Conservation (phyloP, 805 yeast genomes). For the Sungouiozyma ichnusensis region DNA sequence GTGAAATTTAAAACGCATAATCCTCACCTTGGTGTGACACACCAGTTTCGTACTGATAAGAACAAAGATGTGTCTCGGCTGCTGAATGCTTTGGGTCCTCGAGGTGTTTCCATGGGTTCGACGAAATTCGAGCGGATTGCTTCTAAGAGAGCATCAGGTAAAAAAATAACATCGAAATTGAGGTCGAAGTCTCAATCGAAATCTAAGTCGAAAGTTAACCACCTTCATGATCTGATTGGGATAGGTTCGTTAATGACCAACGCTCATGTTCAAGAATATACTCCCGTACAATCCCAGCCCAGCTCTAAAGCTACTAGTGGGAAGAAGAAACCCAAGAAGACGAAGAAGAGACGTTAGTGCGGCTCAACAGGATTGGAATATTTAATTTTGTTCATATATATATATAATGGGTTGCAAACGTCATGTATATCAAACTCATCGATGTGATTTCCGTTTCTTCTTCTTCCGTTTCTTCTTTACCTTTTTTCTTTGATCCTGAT, state of each 20-base stretch:
- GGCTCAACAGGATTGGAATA: neutral
- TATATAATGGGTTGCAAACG: slow-evolving; percentile 2
- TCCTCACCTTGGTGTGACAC: slow-evolving; percentile 50
- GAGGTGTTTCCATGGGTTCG: slow-evolving; percentile 36
- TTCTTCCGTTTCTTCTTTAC: slow-evolving; percentile 9
- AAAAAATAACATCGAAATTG: slow-evolving; percentile 1
- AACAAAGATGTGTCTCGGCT: slow-evolving; percentile 66
- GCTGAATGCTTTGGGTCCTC: slow-evolving; percentile 64
- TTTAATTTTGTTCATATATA: slow-evolving; percentile 1
- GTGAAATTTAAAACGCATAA: slow-evolving; percentile 51
- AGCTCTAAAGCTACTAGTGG: neutral
- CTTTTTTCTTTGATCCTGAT: neutral
- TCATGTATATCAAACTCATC: too few relatives aligned
- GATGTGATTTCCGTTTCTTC: slow-evolving; percentile 11
- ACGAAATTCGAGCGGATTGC: slow-evolving; percentile 17
- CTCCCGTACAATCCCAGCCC: slow-evolving; percentile 7
- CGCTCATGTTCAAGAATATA: slow-evolving; percentile 19
- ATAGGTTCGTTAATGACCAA: slow-evolving; percentile 21
- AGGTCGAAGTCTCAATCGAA: slow-evolving; percentile 4
- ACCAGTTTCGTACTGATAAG: slow-evolving; percentile 47
- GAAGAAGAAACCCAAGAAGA: slow-evolving; percentile 22
- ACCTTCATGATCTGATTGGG: slow-evolving; percentile 17
- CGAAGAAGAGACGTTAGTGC: slow-evolving; percentile 20
- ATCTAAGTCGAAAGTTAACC: slow-evolving; percentile 3
- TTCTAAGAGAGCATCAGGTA: slow-evolving; percentile 3